Evolutionary conservation across 495 filamentous ascomycete species (phyloP).

Genomic region (Physcia stellaris): DNA sequence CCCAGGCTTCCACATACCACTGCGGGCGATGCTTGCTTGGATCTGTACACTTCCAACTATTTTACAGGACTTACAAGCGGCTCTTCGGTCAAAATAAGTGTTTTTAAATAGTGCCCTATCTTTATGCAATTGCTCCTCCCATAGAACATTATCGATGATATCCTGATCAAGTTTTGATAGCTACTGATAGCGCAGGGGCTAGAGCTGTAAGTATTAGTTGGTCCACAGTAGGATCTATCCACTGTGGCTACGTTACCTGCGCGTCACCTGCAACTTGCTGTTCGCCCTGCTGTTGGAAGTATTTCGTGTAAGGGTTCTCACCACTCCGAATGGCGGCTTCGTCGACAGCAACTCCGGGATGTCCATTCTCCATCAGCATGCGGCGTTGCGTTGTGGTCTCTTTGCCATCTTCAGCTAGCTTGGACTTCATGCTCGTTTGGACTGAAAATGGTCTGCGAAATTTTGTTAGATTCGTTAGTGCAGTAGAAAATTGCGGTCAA

Average conservation of each 20-base stretch:
- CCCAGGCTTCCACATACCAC: too few species aligned
- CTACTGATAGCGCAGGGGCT: conserved; percentile 8
- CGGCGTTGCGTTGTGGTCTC: conserved; percentile 31
- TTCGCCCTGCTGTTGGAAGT: conserved; percentile 48
- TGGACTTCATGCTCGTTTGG: conserved; percentile 29
- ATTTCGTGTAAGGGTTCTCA: conserved; percentile 49
- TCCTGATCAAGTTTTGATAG: too few species aligned
- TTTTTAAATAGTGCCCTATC: too few species aligned
- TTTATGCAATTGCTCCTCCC: too few species aligned
- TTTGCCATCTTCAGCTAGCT: conserved; percentile 36
- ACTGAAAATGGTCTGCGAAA: conserved; percentile 33
- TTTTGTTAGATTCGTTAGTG: neutral
- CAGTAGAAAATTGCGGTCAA: neutral
- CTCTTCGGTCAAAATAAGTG: too few species aligned
- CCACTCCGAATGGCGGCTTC: conserved; percentile 48
- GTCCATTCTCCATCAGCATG: conserved; percentile 44
- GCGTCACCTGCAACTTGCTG: conserved; percentile 16
- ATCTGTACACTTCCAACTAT: too few species aligned
- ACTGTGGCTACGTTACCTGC: conserved; percentile 5
- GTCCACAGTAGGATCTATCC: neutral
- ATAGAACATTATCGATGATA: too few species aligned
- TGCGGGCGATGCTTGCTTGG: too few species aligned
- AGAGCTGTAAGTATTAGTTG: neutral
- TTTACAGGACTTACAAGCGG: too few species aligned
- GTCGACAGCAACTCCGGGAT: conserved; percentile 43